Evolutionary conservation across 768 basidiomycete species (phyloP), one percentile per base, ranked within the genome.

Genomic region (Russula brevipes): DNA sequence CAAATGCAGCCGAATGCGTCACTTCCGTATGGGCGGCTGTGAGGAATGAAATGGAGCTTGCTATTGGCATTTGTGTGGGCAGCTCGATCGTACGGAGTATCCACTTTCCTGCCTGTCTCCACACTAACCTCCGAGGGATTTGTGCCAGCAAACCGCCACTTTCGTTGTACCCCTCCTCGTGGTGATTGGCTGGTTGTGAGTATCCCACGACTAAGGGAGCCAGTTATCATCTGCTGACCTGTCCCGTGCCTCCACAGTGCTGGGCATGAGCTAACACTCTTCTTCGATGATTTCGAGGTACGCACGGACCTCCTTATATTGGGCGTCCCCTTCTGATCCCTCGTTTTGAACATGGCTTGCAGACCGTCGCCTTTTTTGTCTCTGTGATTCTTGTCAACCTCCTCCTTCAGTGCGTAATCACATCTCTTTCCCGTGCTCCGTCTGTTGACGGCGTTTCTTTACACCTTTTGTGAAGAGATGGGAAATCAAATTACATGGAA

Each of bases 401-500:
- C 7, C 80, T 95, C 10, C 81, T 92, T 65, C 84, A 86, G 85
- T 83, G 63, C 51, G 84, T 80, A 8, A 42, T 41, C 33, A 65
- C 41, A 53, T 49, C 57, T 33, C 44, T 47, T 46, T 51, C 44
- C 46, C 16, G 11, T 47, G 54, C 14, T 36, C 17, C 35, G 16
- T 64, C 39, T 42, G 42, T 39, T 58, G 51, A 56, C 41, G 50
- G 59, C n/a, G 46, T 42, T 14, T 12, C 8, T 42, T 24, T n/a
- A 41, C 14, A 2, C 39, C 16, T 49, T 42, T 24, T 36, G 41
- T 49, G 31, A 67, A 83, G 85, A 76, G 88, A 91, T 66, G 93
- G 93, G 50, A 88, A 87, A 69, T 87, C 89, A 16, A 94, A 95
- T 70, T 94, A 92, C 71, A 89, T 96, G 87, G 94, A 95, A 76